Evolutionary conservation across 345 rosid genomes (phyloP).

Genomic region (Rhodomyrtus tomentosa): DNA sequence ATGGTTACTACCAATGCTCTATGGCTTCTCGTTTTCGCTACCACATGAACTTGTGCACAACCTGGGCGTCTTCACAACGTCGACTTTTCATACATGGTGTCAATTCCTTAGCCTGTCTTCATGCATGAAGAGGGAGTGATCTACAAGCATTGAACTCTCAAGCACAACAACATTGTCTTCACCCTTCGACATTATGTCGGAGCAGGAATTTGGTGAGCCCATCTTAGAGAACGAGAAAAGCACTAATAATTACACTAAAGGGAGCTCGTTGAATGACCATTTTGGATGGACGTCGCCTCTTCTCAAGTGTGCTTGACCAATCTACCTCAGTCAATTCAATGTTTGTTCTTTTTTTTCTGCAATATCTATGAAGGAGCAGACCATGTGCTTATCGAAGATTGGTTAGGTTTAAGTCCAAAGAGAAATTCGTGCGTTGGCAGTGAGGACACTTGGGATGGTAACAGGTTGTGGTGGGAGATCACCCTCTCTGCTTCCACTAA

Average conservation of each 20-base stretch:
- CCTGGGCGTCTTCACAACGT: background rate
- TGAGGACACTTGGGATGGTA: background rate
- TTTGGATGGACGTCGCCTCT: background rate
- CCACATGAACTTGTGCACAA: background rate
- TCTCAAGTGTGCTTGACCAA: background rate
- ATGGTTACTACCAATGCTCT: background rate
- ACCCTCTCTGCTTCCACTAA: background rate
- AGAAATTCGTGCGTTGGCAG: background rate
- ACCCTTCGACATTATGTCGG: background rate
- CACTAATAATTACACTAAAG: background rate
- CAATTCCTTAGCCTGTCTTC: background rate
- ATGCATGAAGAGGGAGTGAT: background rate
- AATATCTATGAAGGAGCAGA: background rate
- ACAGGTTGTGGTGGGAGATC: background rate
- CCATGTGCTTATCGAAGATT: background rate
- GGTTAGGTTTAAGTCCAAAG: conserved; percentile 13
- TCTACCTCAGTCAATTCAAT: background rate
- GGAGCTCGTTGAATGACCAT: background rate
- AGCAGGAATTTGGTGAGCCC: background rate
- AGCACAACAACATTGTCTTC: background rate
- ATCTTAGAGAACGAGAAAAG: background rate
- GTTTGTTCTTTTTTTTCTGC: background rate
- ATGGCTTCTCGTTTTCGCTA: background rate
- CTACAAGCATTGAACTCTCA: background rate
- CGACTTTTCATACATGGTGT: background rate